These are phyloP conservation scores for Hyphopichia khmerensis DNA, from an alignment of 1,139 yeast genomes.

Conservation along the genomic window DNA sequence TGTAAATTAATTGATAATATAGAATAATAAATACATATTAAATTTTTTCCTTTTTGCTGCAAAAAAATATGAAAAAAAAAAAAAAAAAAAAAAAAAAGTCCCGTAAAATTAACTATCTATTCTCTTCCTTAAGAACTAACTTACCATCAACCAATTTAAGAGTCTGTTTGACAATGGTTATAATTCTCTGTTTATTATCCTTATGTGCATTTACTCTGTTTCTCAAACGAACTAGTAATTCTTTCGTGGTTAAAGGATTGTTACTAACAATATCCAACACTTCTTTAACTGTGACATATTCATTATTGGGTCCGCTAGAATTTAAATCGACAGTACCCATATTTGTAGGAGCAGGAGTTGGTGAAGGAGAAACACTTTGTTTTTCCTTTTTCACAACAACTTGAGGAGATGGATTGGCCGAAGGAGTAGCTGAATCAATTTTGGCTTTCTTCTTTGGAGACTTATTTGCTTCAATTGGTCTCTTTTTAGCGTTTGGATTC, in stretches of 20 bases:
- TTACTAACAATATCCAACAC: conserved; percentile 63
- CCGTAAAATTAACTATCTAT: not conserved
- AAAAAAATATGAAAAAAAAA: not conserved
- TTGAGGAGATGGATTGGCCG: conserved; percentile 3
- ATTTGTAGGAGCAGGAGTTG: conserved; percentile 8
- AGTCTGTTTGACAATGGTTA: conserved; percentile 64
- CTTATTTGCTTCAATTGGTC: conserved; percentile 22
- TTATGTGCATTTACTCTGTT: conserved; percentile 66
- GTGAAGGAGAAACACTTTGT: conserved; percentile 13
- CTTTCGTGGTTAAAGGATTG: conserved; percentile 66
- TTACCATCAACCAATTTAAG: conserved; percentile 67
- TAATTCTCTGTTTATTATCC: conserved; percentile 68
- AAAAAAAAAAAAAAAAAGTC: not conserved
- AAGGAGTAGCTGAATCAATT: conserved; percentile 19
- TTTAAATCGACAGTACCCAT: conserved; percentile 24
- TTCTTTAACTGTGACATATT: conserved; percentile 65
- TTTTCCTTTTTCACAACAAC: conserved; percentile 12
- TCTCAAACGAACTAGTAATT: conserved; percentile 59
- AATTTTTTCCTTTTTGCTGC: not conserved
- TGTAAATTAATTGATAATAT: conserved; percentile 18
- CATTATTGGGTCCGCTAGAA: conserved; percentile 41
- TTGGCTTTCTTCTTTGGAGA: conserved; percentile 45
- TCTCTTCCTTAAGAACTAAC: conserved; percentile 55
- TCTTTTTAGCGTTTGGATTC: conserved; percentile 65
- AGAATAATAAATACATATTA: not conserved